Evolutionary conservation across 805 yeast genomes (phyloP).

Genomic region (Scheffersomyces stipitis): DNA sequence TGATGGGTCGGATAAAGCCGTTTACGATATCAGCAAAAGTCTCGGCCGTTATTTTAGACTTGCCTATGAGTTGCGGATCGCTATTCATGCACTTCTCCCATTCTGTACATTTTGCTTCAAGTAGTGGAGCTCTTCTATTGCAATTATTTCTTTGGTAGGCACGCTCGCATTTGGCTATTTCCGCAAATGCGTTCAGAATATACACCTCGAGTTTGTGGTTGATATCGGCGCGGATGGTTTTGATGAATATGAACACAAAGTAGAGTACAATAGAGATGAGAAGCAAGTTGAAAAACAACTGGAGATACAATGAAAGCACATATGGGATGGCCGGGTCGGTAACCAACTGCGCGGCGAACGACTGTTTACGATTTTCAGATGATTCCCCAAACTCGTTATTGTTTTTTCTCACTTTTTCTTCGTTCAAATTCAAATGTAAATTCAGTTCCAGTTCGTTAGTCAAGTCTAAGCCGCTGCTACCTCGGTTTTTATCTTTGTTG

Average conservation of each 20-base stretch:
- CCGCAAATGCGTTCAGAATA: conserved; percentile 57
- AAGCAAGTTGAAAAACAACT: conserved; percentile 56
- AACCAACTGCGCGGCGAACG: conserved; percentile 2
- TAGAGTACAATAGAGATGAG: conserved; percentile 53
- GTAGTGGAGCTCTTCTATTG: conserved; percentile 63
- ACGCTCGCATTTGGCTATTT: conserved; percentile 66
- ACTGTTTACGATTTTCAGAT: not conserved
- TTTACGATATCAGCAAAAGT: conserved; percentile 81
- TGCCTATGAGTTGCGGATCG: conserved; percentile 67
- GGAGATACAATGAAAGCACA: conserved; percentile 61
- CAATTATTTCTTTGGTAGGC: conserved; percentile 76
- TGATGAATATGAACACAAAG: conserved; percentile 49
- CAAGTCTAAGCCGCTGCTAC: not conserved
- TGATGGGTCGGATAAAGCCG: conserved; percentile 69
- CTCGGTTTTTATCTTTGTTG: not conserved
- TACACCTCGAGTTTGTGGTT: conserved; percentile 65
- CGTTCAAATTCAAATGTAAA: not conserved
- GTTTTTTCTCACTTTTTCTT: not conserved
- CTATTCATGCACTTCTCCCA: conserved; percentile 85
- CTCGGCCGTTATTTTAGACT: conserved; percentile 74
- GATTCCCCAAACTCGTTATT: not conserved
- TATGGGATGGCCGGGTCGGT: conserved; percentile 54
- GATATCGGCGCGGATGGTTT: conserved; percentile 67
- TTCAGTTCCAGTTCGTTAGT: not conserved
- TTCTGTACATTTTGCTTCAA: conserved; percentile 64